Percentiles rank a stretch among this genome's conserved stretches.
phyloP scores from a whole-genome alignment of 495 filamentous ascomycete genomes.

The Sporormia fimetaria region DNA sequence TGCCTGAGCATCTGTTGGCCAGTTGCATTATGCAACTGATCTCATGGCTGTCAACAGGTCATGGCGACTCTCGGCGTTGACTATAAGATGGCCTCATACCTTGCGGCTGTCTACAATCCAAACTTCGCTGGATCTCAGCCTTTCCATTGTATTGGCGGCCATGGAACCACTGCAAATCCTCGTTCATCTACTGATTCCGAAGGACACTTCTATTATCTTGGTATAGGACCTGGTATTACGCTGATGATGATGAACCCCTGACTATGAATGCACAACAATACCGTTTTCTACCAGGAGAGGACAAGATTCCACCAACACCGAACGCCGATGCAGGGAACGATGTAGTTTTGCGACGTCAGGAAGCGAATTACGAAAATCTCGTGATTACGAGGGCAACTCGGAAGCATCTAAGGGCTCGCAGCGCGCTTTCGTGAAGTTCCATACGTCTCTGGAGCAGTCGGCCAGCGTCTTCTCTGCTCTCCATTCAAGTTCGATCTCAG shows the following conservation, averaged over 20 bases:
- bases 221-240: constrained; percentile 5
- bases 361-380: no score
- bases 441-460: constrained; percentile 27
- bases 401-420: constrained; percentile 9
- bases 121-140: no score
- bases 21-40: no score
- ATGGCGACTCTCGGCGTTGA: no score
- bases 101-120: no score
- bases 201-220: constrained; percentile 9
- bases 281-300: constrained; percentile 7
- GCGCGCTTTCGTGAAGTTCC: constrained; percentile 25
- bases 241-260: constrained; percentile 18
- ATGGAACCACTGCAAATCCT: no score
- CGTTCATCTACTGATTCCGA: no score
- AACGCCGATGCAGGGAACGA: constrained; percentile 22
- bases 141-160: no score
- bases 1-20: no score
- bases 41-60: no score
- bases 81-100: no score
- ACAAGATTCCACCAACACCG: not conserved
- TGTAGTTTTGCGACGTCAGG: no score
- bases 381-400: constrained; percentile 13
- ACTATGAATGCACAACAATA: constrained; percentile 6
- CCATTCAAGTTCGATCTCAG: constrained; percentile 29
- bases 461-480: constrained; percentile 24